Evolutionary conservation across 73 alveolate species (phyloP), one percentile per base, ranked within the genome.

Genomic region (Uronychia binucleata): DNA sequence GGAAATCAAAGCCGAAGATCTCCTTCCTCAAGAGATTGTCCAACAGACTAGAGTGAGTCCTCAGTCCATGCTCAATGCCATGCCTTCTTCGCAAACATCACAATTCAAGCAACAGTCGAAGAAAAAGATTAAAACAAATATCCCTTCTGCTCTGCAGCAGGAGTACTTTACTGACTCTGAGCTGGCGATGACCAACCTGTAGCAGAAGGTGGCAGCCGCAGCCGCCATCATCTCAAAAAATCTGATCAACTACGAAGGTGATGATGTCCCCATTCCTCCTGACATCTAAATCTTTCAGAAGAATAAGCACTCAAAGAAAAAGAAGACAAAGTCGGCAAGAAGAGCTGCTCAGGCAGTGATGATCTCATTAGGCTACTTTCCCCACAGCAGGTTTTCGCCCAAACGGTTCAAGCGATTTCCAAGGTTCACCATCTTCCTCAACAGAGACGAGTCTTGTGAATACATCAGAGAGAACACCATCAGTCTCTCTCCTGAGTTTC

Each of bases 371-470:
- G 67, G 67, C 19, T 75, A 75, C 30, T 13, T 75, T 30, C 81
- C 81, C 5, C 28, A 28, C 30, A 30, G 75, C 33, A 80, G 57
- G 77, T 87, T 87, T 35, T 78, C 87, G 1, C 83, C 95, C 27
- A 84, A 87, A 33, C 78, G 95, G 57, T 90, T 90, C 82, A 85
- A 90, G 46, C 74, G 95, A 29, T 90, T 35, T 57, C 95, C 95
- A 27, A 60, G 95, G 34, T 90, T 90, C 74, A 90, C 95, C 25
- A 90, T 90, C 14, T 90, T 83, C 74, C 35, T 85, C 0, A 86
- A 78, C 33, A 90, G 75, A 83, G 92, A 84, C 33, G 84, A 89
- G 29, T 60, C 57, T 26, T 67, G 74, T 13, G 90, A 84, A 26
- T 90, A 46, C 75, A 81, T 78, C 28, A 33, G 77, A 31, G 90